Conservation (phyloP, 148 eudicot genomes). For the Cornus controversa region DNA sequence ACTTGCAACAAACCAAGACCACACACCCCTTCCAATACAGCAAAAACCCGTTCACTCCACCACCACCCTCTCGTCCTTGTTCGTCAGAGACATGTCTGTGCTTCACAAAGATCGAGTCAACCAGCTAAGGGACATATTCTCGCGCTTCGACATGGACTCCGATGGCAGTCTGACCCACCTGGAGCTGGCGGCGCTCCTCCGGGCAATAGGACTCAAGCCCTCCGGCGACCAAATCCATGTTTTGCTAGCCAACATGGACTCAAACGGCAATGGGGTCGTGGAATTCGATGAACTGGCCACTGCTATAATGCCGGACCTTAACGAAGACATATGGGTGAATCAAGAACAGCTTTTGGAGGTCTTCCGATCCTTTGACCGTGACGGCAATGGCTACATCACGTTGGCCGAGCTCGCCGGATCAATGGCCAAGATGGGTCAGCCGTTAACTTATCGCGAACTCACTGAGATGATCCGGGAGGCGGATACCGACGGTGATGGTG, state of each 20-base stretch:
- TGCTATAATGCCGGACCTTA: constrained; percentile 33
- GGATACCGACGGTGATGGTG: constrained; percentile 47
- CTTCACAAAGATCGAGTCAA: constrained; percentile 18
- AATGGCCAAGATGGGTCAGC: constrained; percentile 61
- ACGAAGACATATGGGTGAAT: constrained; percentile 13
- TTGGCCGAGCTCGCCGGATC: constrained; percentile 55
- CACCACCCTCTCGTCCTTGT: not conserved
- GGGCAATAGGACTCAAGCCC: constrained; percentile 38
- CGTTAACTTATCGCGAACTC: constrained; percentile 39
- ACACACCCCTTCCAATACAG: not conserved
- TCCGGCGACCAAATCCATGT: constrained; percentile 23
- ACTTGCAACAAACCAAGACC: not conserved
- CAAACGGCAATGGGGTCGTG: constrained; percentile 40
- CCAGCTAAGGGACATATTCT: constrained; percentile 38
- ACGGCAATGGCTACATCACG: constrained; percentile 48
- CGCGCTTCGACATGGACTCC: constrained; percentile 54
- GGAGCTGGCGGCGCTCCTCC: constrained; percentile 49
- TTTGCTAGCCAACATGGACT: constrained; percentile 31
- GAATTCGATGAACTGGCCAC: constrained; percentile 40
- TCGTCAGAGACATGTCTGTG: not conserved
- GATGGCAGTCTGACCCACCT: constrained; percentile 49
- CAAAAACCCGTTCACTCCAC: not conserved
- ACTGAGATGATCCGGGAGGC: constrained; percentile 43
- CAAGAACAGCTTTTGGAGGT: constrained; percentile 31
- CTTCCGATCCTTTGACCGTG: constrained; percentile 39